Base-by-base conservation (phyloP, 2,329 filamentous ascomycete genomes). In the Aspergillus tamarii region DNA sequence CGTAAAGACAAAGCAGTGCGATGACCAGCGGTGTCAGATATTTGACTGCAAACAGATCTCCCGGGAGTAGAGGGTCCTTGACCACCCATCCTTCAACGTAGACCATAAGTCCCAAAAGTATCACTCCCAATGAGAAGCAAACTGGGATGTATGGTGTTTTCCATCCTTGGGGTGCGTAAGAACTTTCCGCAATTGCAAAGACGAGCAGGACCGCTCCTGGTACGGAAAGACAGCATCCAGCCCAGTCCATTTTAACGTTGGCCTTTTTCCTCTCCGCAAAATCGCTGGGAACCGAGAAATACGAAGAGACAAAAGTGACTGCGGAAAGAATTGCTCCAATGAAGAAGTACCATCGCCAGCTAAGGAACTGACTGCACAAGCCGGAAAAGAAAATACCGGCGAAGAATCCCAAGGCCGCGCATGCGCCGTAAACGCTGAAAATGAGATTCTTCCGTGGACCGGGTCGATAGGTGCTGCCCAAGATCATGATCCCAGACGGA, bases 81-180 rank as follows among this genome's bases (percentile, higher is more conserved):
- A 90, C 87, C 0, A 92, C 83, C 86, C 88, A 91, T 0, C 88
- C 88, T 78, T 95, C 90, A 3, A 94, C 82, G 65, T 92, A 94
- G 8, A 89, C 81, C 12, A 90, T 87, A 0, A 79, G 77, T 1
- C 77, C 78, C 1, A 95, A 80, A 9, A 90, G 76, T 0, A 91
- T 62, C 7, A 84, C 77, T 0, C 91, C 91, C 1, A 90, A 45
- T 3, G 88, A 78, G 54, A 94, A 85, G 0, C 88, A 87, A 11
- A 88, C 80, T 46, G 86, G 85, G 43, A 94, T 88, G 67, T 93
- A 92, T 1, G 90, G 89, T 0, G 89, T 92, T n/a, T 77, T 81
- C 91, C 91, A 94, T 1, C 89, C 87, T 3, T 87, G 74, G 0
- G 88, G 85, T 0, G 90, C 90, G 73, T 92, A 87, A 0, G 88